Evolutionary conservation across 768 basidiomycete species (phyloP).

Genomic region (Lactifluus hygrophoroides): DNA sequence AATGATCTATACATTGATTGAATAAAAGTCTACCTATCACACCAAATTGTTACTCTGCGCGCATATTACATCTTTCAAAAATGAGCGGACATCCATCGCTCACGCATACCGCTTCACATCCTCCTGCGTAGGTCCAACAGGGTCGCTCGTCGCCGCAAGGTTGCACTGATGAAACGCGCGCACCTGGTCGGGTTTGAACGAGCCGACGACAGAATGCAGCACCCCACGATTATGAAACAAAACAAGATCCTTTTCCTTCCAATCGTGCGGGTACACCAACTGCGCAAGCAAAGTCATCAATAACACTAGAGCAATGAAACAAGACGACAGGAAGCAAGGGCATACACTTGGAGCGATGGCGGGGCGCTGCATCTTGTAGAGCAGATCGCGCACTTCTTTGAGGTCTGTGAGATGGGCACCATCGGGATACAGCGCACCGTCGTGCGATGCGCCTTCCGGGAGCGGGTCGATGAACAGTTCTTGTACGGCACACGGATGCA

Average conservation of each 20-base stretch:
- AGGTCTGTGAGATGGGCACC: slow-evolving; percentile 72
- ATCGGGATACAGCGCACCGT: slow-evolving; percentile 72
- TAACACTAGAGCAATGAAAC: not conserved
- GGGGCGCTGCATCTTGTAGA: slow-evolving; percentile 85
- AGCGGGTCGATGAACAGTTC: slow-evolving; percentile 69
- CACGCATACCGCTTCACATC: slow-evolving; percentile 57
- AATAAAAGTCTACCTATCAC: not conserved
- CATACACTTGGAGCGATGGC: slow-evolving; percentile 72
- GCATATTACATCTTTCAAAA: not conserved
- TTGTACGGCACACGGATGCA: slow-evolving; percentile 71
- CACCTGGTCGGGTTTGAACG: slow-evolving; percentile 59
- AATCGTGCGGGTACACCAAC: slow-evolving; percentile 86
- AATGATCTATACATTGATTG: not conserved
- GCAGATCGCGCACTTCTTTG: slow-evolving; percentile 55
- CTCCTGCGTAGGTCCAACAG: slow-evolving; percentile 55
- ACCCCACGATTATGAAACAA: slow-evolving; percentile 84
- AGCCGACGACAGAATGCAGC: slow-evolving; percentile 70
- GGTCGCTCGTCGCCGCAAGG: slow-evolving; percentile 71
- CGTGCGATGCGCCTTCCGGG: slow-evolving; percentile 46
- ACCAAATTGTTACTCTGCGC: not conserved
- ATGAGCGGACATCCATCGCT: slow-evolving; percentile 1
- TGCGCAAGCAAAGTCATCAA: slow-evolving; percentile 22
- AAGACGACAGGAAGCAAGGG: not conserved
- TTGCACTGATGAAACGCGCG: slow-evolving; percentile 83
- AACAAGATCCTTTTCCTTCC: slow-evolving; percentile 69